Percentiles rank a stretch among this genome's conserved stretches.
phyloP scores from a whole-genome alignment of 768 basidiomycete genomes.

The Amylocystis lapponica region DNA sequence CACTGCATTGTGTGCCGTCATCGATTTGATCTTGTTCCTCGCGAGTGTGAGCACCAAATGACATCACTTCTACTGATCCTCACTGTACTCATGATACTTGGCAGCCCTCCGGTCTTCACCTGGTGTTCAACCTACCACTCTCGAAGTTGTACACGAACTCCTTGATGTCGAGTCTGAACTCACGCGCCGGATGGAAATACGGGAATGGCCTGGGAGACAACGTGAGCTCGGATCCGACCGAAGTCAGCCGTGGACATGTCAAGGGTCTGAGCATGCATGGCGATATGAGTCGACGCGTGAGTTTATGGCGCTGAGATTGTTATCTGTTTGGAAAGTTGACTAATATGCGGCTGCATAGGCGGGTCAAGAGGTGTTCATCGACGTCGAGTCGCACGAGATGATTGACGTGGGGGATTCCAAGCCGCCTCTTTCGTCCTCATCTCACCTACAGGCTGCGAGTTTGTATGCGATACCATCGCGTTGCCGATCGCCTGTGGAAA shows the following conservation, averaged over 20 bases:
- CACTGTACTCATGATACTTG: background rate
- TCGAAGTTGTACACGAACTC: slow-evolving; percentile 36
- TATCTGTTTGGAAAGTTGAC: no score
- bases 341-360: background rate
- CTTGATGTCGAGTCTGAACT: slow-evolving; percentile 33
- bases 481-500: background rate
- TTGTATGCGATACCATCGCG: background rate
- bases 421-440: background rate
- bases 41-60: slow-evolving; percentile 15
- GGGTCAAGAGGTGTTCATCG: slow-evolving; percentile 19
- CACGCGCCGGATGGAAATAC: slow-evolving; percentile 29
- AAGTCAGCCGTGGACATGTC: slow-evolving; percentile 6
- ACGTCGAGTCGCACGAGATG: slow-evolving; percentile 30
- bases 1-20: slow-evolving; percentile 27
- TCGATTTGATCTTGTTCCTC: slow-evolving; percentile 29
- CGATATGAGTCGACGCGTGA: slow-evolving; percentile 11
- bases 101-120: slow-evolving; percentile 22
- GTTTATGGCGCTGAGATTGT: no score
- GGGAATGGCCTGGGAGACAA: slow-evolving; percentile 11
- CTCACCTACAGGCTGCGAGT: background rate
- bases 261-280: slow-evolving; percentile 7
- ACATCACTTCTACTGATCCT: background rate
- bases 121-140: slow-evolving; percentile 31
- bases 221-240: slow-evolving; percentile 7
- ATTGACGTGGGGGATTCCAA: slow-evolving; percentile 16